Base-by-base conservation (phyloP, 225 moss, liverwort and hornwort species). In the Pleurozium schreberi region DNA sequence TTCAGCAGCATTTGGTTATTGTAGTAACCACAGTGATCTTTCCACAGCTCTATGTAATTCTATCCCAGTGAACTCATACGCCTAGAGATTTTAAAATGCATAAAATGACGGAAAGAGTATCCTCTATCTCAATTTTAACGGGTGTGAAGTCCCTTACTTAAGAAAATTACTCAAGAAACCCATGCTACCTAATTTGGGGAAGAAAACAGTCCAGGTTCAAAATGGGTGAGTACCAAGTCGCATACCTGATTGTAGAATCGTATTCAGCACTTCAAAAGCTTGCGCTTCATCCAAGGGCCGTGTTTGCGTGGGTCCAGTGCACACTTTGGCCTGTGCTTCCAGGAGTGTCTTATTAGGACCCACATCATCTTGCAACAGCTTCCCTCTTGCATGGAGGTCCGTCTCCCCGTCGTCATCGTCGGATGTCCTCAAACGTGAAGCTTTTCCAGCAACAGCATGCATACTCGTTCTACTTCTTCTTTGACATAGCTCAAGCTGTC, bases 241-340 rank as follows among this genome's bases (percentile, higher is more conserved):
- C 50, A 33, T 85, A 97, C 96, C 96, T 92, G 96, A 96, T 86
- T 95, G 90, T 25, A 96, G 82, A 81, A 96, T 98, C 5, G 96
- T 94, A 52, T 85, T 87, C 43, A 98, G 93, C 65, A 96, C 96
- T 89, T 93, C 86, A 31, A 90, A 93, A 65, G 96, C 95, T 88
- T 95, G 94, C 22, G 85, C 92, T 90, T 96, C 96, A 50, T 96
- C 90, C 67, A 98, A 80, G 64, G 96, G 98, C 47, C 91, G 95
- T 55, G 98, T 95, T 86, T 96, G 95, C 58, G 92, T 95, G 66
- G 95, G 96, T 67, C 96, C 98, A 65, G 98, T 98, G 88, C 98
- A 98, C 71, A 98, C 98, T 53, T 88, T 91, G 58, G 92, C 95
- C 91, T 95, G 93, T 13, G 98, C 98, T 58, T 96, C 98, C 31